These are phyloP conservation scores for Phytophthora tubulina DNA, from an alignment of 352 stramenopile genomes.

Conservation along the genomic window DNA sequence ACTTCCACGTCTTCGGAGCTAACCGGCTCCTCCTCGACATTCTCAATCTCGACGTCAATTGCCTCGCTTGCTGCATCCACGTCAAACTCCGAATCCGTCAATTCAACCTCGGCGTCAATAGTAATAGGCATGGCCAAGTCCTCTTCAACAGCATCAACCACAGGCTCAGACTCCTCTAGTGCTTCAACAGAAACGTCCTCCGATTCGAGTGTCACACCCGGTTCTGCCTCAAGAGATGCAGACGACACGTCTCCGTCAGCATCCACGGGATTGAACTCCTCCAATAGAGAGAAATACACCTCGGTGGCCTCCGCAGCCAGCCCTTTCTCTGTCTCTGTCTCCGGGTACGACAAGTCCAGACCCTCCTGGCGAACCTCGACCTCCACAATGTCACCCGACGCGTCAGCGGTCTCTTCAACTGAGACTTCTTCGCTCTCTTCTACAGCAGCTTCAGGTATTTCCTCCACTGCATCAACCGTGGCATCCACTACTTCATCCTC, in stretches of 20 bases:
- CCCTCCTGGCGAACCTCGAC: conserved; percentile 32
- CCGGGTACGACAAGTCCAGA: conserved; percentile 25
- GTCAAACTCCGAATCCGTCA: conserved; percentile 4
- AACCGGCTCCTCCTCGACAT: background rate
- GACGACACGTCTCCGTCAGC: background rate
- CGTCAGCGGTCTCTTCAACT: background rate
- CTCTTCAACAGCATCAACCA: conserved; percentile 5
- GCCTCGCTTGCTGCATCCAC: background rate
- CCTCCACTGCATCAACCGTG: background rate
- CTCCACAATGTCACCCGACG: conserved; percentile 31
- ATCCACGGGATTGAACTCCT: background rate
- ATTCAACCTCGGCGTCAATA: background rate
- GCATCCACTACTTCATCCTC: conserved; percentile 13
- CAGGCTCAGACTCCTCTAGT: conserved; percentile 5
- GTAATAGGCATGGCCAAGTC: background rate
- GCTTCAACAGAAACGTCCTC: conserved; percentile 1
- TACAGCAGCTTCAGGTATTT: conserved; percentile 5
- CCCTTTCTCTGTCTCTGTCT: conserved; percentile 22
- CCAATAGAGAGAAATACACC: no score
- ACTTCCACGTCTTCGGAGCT: conserved; percentile 12
- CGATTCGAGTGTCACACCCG: background rate
- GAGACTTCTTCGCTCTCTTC: conserved; percentile 7
- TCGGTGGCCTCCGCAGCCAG: conserved; percentile 36
- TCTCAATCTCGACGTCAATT: background rate
- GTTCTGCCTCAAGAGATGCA: background rate